These are phyloP conservation scores for Leishmania braziliensis DNA, from an alignment of 208 protist genomes.

Conservation along the genomic window DNA sequence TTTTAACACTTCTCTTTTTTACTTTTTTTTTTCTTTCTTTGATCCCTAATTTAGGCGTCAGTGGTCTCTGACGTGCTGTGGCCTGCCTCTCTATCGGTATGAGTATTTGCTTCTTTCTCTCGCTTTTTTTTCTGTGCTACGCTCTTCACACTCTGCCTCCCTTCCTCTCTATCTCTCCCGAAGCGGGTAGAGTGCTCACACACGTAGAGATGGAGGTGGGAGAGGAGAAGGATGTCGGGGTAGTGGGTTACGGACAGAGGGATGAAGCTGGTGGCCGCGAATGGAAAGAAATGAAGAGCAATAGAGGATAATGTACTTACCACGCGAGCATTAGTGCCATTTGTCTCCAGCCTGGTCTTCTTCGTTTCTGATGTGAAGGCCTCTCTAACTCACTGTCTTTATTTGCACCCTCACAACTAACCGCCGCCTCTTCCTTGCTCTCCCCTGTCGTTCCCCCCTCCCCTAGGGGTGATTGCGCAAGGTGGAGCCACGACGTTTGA, in stretches of 20 bases:
- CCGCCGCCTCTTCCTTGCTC: background rate
- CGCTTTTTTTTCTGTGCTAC: background rate
- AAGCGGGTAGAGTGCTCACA: background rate
- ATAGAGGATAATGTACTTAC: background rate
- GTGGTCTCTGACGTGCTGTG: background rate
- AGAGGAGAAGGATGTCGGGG: background rate
- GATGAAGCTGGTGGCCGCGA: background rate
- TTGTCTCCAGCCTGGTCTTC: background rate
- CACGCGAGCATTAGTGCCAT: background rate
- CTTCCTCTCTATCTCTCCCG: background rate
- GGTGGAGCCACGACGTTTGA: background rate
- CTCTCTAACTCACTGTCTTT: background rate
- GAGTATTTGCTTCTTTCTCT: background rate
- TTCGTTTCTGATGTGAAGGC: background rate
- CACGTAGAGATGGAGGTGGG: background rate
- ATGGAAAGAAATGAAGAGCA: background rate
- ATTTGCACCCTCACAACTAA: background rate
- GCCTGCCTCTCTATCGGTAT: background rate
- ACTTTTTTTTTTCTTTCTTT: background rate
- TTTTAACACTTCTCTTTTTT: background rate
- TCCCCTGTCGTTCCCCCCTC: background rate
- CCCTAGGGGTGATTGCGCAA: background rate
- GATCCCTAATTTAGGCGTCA: background rate
- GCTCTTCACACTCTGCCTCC: background rate
- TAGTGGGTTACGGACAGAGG: too few species aligned